Conservation (phyloP, 352 stramenopile species). For the Aphanomyces stellatus region DNA sequence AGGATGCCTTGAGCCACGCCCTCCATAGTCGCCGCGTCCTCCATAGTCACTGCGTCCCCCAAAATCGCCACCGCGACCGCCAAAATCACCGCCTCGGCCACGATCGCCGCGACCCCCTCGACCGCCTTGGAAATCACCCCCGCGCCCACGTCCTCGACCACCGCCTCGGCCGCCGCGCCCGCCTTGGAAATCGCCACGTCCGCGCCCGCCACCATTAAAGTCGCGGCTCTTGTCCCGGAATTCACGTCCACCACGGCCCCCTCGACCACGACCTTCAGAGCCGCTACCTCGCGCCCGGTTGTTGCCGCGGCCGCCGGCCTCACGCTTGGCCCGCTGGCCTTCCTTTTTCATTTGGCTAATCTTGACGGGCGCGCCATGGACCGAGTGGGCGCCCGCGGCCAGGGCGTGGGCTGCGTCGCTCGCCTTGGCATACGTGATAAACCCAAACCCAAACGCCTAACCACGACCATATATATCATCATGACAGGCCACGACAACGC, state of each 20-base stretch:
- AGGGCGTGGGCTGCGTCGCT: not conserved
- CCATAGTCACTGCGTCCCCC: too few relatives aligned
- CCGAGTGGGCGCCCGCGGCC: not conserved
- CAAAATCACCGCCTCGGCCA: not conserved
- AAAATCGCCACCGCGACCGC: not conserved
- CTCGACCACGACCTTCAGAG: not conserved
- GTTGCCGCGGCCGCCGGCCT: not conserved
- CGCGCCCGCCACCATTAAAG: constrained; percentile 3
- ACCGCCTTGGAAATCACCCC: not conserved
- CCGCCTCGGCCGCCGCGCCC: not conserved
- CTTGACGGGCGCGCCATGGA: constrained; percentile 6
- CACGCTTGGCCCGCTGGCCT: not conserved
- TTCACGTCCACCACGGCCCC: not conserved
- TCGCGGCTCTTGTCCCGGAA: not conserved
- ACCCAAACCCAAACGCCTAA: constrained; percentile 17
- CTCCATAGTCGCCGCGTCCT: not conserved
- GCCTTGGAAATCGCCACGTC: not conserved
- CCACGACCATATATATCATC: not conserved
- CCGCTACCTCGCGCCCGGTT: not conserved
- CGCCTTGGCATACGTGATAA: not conserved
- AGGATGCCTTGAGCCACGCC: not conserved
- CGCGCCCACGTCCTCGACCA: not conserved
- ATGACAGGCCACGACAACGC: not conserved
- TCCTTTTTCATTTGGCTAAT: constrained; percentile 3
- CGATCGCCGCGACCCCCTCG: not conserved